Base-by-base conservation (phyloP, 495 filamentous ascomycete genomes). In the Lineolata rhizophorae region DNA sequence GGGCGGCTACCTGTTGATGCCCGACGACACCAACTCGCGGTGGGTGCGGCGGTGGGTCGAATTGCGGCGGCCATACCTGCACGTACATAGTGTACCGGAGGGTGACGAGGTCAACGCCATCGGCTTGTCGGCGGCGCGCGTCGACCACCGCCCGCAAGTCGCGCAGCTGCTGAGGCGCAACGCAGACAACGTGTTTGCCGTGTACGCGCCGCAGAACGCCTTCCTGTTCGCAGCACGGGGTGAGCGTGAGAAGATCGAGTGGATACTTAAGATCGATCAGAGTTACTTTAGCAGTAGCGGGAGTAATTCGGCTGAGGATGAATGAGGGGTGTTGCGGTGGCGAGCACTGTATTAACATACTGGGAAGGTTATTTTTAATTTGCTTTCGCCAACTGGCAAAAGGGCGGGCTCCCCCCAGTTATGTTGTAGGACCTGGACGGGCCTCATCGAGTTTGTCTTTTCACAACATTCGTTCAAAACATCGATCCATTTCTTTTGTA, bases 41-140 rank as follows among this genome's bases (percentile, higher is more conserved):
- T 99, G 87, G 87, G 59, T 76, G 3, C 79, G 82, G 38, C 76
- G 85, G 26, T 93, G 84, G 46, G 80, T 92, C 29, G 90, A 99
- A 46, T 68, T 99, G 18, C 71, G 87, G 16, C 68, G 75, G 25
- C 90, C 90, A 4, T 99, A 94, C 45, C 59, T 99, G 35, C 82
- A 95, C 45, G 65, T 95, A 26, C 73, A 94, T 52, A 70, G 65
- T 18, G 70, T 76, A 1, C 70, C 70, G 2, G 76, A 83, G 11
- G 83, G 84, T 11, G 85, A 95, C 42, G 87, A 95, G 49, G 64
- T 92, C 30, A 76, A 72, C 27, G 72, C 83, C 13, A 81, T 95
- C 40, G 83, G 81, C 42, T 62, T 97, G 24, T 63, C 72, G 27
- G 82, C 87, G 48, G 64, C 76, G 5, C 62, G 85, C 19, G 74